Conservation (phyloP, 805 yeast genomes). For the Ogataea wickerhamii region DNA sequence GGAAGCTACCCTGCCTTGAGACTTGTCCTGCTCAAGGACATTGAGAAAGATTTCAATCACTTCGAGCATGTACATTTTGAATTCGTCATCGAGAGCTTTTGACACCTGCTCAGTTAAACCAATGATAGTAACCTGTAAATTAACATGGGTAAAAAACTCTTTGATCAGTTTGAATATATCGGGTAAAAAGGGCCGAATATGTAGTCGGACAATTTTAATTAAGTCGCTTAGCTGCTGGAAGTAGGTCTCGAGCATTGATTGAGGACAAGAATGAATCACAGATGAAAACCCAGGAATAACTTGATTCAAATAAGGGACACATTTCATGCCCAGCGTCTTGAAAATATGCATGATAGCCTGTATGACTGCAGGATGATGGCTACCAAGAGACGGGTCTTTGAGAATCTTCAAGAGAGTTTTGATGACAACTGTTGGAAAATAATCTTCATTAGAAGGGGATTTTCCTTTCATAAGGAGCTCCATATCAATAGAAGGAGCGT, state of each 20-base stretch:
- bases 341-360: conserved; percentile 91
- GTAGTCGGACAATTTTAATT: conserved; percentile 80
- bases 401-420: conserved; percentile 78
- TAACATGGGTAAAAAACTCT: conserved; percentile 62
- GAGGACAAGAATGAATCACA: conserved; percentile 81
- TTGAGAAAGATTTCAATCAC: conserved; percentile 73
- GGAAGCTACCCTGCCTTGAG: conserved; percentile 57
- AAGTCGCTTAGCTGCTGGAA: conserved; percentile 84
- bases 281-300: conserved; percentile 83
- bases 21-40: conserved; percentile 69
- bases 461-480: conserved; percentile 88
- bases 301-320: conserved; percentile 84
- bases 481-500: conserved; percentile 87
- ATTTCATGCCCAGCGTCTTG: conserved; percentile 81
- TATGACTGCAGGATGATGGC: conserved; percentile 89
- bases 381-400: conserved; percentile 77
- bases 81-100: conserved; percentile 85
- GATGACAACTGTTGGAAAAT: conserved; percentile 92
- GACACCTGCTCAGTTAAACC: conserved; percentile 81
- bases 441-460: conserved; percentile 89
- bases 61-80: conserved; percentile 76
- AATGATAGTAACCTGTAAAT: conserved; percentile 74
- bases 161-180: conserved; percentile 72
- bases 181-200: conserved; percentile 76
- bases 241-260: conserved; percentile 76